Percentiles rank a stretch among this genome's conserved stretches.
Conservation (phyloP, 495 filamentous ascomycete species). For the Penicillium manginii region DNA sequence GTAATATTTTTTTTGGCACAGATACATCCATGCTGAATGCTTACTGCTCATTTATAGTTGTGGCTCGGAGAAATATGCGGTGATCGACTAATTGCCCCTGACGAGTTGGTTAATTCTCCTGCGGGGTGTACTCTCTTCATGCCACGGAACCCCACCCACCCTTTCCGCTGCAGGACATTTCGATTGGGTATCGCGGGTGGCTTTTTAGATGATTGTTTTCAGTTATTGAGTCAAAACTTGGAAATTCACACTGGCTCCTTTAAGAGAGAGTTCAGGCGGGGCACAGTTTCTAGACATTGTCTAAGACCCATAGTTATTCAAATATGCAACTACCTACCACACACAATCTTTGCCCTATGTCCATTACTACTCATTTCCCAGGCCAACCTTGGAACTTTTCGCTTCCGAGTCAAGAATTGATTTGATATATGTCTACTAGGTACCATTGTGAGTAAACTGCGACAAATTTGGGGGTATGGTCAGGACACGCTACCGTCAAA, state of each 20-base stretch:
- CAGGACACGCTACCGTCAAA: too few species aligned
- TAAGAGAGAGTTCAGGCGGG: background rate
- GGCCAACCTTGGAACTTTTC: too few species aligned
- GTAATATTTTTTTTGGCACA: too few species aligned
- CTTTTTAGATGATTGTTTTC: background rate
- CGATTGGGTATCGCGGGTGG: background rate
- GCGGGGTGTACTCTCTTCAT: background rate
- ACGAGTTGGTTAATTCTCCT: constrained; percentile 10
- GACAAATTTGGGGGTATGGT: too few species aligned
- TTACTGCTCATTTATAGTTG: constrained; percentile 1
- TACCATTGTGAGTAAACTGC: too few species aligned
- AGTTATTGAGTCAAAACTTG: background rate
- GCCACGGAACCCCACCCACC: background rate
- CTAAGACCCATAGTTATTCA: too few species aligned
- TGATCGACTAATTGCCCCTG: constrained; percentile 1
- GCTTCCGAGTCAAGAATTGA: too few species aligned
- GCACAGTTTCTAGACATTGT: background rate
- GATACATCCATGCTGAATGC: too few species aligned
- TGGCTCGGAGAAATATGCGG: background rate
- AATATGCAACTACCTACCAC: too few species aligned
- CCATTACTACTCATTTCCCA: too few species aligned
- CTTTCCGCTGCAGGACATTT: background rate
- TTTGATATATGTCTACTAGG: too few species aligned
- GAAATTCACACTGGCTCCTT: background rate
- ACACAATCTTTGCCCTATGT: too few species aligned